Percentiles rank a stretch among this genome's conserved stretches.
These are phyloP conservation scores for Tilletia caries DNA, from an alignment of 1,284 basidiomycete genomes.

Conservation along the genomic window DNA sequence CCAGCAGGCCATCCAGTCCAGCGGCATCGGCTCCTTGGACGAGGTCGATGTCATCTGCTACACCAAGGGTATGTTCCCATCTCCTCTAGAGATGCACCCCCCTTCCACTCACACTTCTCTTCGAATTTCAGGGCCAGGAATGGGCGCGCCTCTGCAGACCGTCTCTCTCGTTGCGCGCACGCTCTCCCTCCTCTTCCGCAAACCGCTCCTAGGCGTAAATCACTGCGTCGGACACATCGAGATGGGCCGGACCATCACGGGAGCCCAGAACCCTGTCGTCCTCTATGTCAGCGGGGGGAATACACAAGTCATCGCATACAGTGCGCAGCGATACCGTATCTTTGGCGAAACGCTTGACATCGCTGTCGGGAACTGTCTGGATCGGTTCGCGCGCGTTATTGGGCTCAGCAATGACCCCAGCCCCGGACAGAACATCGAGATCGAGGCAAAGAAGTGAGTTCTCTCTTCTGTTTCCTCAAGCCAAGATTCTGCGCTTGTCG, in stretches of 20 bases:
- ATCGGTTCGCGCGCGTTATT: conserved; percentile 95
- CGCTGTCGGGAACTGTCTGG: conserved; percentile 96
- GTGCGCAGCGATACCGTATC: conserved; percentile 86
- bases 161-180: conserved; percentile 94
- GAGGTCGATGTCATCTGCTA: conserved; percentile 92
- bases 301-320: conserved; percentile 98
- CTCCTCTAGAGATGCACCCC: too few relatives aligned
- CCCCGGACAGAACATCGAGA: conserved; percentile 98
- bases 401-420: conserved; percentile 91
- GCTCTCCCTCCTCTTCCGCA: conserved; percentile 77
- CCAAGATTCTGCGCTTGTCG: too few relatives aligned
- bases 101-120: too few relatives aligned
- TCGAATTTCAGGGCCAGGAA: conserved; percentile 73
- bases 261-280: conserved; percentile 90
- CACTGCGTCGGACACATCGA: conserved; percentile 98
- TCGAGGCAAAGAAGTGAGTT: conserved; percentile 79
- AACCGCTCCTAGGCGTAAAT: conserved; percentile 93
- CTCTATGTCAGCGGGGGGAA: conserved; percentile 98
- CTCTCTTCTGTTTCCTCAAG: background rate
- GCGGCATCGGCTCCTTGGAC: conserved; percentile 65
- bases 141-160: conserved; percentile 94
- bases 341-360: conserved; percentile 99
- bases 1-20: conserved; percentile 71
- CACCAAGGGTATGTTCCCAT: conserved; percentile 84
- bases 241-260: conserved; percentile 94